These are phyloP conservation scores for Chaetomium cochliodes DNA, from an alignment of 495 filamentous ascomycete genomes.

Conservation along the genomic window DNA sequence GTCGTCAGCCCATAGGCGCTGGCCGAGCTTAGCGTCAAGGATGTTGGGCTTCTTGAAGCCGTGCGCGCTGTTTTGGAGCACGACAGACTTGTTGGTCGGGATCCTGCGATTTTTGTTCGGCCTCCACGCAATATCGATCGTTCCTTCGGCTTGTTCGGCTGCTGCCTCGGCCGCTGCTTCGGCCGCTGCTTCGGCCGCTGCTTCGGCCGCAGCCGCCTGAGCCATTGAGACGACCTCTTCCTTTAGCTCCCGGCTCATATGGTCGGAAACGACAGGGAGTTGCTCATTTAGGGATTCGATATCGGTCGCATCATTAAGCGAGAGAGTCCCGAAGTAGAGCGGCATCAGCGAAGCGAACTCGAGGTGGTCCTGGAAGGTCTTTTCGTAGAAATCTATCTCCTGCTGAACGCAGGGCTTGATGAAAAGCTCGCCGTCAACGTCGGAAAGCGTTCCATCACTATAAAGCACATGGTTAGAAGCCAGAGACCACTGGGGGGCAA, in stretches of 20 bases:
- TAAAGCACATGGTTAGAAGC: constrained; percentile 8
- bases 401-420: constrained; percentile 89
- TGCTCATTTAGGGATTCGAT: constrained; percentile 53
- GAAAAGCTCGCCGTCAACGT: constrained; percentile 77
- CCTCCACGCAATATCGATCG: constrained; percentile 34
- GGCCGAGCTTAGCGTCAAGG: constrained; percentile 90
- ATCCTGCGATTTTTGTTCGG: constrained; percentile 55
- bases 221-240: constrained; percentile 39
- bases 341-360: constrained; percentile 78
- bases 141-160: constrained; percentile 30
- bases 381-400: constrained; percentile 93
- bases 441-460: constrained; percentile 89
- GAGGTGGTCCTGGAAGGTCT: constrained; percentile 60
- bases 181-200: constrained; percentile 28
- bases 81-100: constrained; percentile 73
- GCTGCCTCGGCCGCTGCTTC: no score
- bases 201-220: constrained; percentile 32
- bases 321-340: constrained; percentile 75
- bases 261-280: constrained; percentile 44
- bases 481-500: background rate
- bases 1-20: constrained; percentile 80
- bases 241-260: constrained; percentile 45
- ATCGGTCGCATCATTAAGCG: constrained; percentile 47
- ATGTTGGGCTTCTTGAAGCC: constrained; percentile 87
- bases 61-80: constrained; percentile 80